Conservation (phyloP, 805 yeast species). For the Zygoascus bituminiphila region DNA sequence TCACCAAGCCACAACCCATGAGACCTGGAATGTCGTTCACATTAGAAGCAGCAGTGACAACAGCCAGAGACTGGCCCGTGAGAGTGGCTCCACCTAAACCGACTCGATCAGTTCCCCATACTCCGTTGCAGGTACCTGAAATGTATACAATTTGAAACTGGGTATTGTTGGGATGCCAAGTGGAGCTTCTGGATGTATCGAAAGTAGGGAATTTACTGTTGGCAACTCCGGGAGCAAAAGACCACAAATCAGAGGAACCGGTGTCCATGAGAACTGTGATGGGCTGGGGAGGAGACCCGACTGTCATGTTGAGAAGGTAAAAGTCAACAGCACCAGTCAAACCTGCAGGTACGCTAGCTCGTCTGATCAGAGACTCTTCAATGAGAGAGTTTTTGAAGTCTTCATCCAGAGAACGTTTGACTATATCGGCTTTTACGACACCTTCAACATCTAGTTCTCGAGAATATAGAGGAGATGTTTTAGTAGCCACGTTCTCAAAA, state of each 20-base stretch:
- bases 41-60: slow-evolving; percentile 59
- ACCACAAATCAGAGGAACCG: slow-evolving; percentile 62
- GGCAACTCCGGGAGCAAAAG: slow-evolving; percentile 1
- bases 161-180: slow-evolving; percentile 8
- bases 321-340: slow-evolving; percentile 10
- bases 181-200: slow-evolving; percentile 1
- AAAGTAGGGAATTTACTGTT: background rate
- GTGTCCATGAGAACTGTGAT: slow-evolving; percentile 53
- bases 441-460: background rate
- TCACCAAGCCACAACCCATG: slow-evolving; percentile 30
- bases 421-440: slow-evolving; percentile 1
- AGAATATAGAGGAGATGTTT: background rate
- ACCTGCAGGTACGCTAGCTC: slow-evolving; percentile 3
- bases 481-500: too few relatives aligned
- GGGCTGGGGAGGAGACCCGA: slow-evolving; percentile 51
- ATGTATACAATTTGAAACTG: slow-evolving; percentile 11
- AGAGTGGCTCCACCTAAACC: slow-evolving; percentile 6
- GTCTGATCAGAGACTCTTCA: background rate
- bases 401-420: background rate
- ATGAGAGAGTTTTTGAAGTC: background rate
- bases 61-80: slow-evolving; percentile 56
- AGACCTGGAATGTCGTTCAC: slow-evolving; percentile 39
- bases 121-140: slow-evolving; percentile 39
- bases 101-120: slow-evolving; percentile 14
- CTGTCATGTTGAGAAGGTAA: slow-evolving; percentile 14